Percentiles rank a stretch among this genome's conserved stretches.
These are phyloP conservation scores for Verticillium longisporum DNA, from an alignment of 2,329 filamentous ascomycete genomes.

Conservation along the genomic window DNA sequence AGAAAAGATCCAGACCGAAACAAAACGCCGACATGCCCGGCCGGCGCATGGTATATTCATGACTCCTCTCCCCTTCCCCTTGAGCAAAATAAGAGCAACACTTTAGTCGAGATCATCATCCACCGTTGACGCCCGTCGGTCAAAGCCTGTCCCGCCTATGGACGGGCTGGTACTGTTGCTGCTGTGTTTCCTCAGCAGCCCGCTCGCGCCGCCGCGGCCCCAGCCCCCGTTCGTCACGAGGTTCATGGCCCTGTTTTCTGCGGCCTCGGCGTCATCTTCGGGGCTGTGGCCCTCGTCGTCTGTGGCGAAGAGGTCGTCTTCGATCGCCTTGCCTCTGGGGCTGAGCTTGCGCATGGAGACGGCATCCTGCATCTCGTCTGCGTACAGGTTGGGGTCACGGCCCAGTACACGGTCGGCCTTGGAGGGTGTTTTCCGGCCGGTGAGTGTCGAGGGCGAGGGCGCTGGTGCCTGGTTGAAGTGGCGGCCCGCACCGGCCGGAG, in stretches of 20 bases:
- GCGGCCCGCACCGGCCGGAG: constrained; percentile 15
- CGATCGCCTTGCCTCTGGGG: constrained; percentile 34
- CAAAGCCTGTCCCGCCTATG: constrained; percentile 4
- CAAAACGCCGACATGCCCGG: constrained; percentile 2
- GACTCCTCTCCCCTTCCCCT: not conserved
- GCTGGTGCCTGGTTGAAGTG: constrained; percentile 16
- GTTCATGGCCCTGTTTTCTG: constrained; percentile 37
- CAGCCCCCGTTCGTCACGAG: constrained; percentile 31
- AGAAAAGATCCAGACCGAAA: not conserved
- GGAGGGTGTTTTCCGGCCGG: constrained; percentile 33
- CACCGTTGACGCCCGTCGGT: constrained; percentile 3
- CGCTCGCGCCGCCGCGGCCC: constrained; percentile 33
- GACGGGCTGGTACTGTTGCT: constrained; percentile 1
- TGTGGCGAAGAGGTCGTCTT: constrained; percentile 33
- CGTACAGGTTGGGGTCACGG: constrained; percentile 49
- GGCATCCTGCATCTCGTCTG: constrained; percentile 35
- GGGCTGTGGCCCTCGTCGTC: constrained; percentile 30
- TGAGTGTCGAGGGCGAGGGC: not conserved
- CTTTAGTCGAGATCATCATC: constrained; percentile 9
- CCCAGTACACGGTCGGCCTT: constrained; percentile 54
- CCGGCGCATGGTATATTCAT: not conserved
- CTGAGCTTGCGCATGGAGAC: constrained; percentile 41
- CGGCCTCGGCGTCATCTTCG: constrained; percentile 27
- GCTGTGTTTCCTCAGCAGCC: constrained; percentile 31
- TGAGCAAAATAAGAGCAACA: constrained; percentile 1